These are phyloP conservation scores for Alnus rubra DNA, from an alignment of 306 rosid genomes.

Conservation along the genomic window DNA sequence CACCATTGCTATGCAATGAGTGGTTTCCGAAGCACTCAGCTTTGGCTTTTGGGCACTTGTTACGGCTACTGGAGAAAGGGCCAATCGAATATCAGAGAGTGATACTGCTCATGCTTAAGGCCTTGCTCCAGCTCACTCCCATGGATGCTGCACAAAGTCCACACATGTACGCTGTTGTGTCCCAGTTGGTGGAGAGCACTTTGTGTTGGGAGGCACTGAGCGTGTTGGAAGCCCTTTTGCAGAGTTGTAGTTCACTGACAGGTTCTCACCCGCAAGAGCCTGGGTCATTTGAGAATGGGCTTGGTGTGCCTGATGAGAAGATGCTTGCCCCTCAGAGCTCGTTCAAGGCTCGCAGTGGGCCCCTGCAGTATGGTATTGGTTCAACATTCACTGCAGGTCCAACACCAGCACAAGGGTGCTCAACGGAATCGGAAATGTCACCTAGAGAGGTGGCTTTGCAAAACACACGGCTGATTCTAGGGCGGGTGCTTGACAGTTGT, in stretches of 20 bases:
- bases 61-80: slow-evolving; percentile 87
- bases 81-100: slow-evolving; percentile 96
- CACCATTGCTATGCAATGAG: slow-evolving; percentile 81
- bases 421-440: slow-evolving; percentile 62
- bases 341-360: slow-evolving; percentile 96
- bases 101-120: slow-evolving; percentile 91
- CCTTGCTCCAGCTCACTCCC: slow-evolving; percentile 96
- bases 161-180: slow-evolving; percentile 90
- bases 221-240: slow-evolving; percentile 94
- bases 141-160: slow-evolving; percentile 99
- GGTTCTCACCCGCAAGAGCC: slow-evolving; percentile 77
- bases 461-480: slow-evolving; percentile 83
- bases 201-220: slow-evolving; percentile 97
- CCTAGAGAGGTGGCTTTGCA: slow-evolving; percentile 82
- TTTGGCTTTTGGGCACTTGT: slow-evolving; percentile 88
- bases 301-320: slow-evolving; percentile 66
- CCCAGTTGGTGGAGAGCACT: slow-evolving; percentile 97
- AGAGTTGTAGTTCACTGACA: slow-evolving; percentile 91
- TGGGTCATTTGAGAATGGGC: slow-evolving; percentile 72
- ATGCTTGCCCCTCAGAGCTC: slow-evolving; percentile 80
- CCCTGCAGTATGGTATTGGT: slow-evolving; percentile 69
- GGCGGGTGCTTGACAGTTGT: slow-evolving; percentile 85
- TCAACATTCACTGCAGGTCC: slow-evolving; percentile 44
- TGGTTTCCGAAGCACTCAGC: slow-evolving; percentile 99
- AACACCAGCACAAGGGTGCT: slow-evolving; percentile 38